Base-by-base conservation (phyloP, 2,329 filamentous ascomycete species). In the Nemania diffusa region DNA sequence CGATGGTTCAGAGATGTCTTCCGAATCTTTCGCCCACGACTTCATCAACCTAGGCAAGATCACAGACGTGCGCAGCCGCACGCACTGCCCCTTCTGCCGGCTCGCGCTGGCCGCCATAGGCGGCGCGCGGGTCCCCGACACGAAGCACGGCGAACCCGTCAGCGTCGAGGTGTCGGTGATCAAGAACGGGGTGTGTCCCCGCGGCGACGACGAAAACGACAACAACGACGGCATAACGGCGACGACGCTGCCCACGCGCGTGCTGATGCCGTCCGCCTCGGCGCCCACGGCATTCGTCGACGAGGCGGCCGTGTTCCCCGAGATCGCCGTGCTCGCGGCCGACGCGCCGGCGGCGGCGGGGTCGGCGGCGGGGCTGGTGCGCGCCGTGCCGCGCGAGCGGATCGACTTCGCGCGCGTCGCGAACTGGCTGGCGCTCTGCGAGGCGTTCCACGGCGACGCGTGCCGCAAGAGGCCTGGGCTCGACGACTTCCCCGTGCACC, bases 31-130 rank as follows among this genome's bases (percentile, higher is more conserved):
- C 22, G 51, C 32, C 17, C 57, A 51, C 29, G 15, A 37, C 32
- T 60, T 56, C 17, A 44, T 57, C 29, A 32, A 37, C n/a, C 51
- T 65, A 20, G 62, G 62, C 50, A 57, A 34, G 7, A 60, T 65
- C 62, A 22, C 42, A 7, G 50, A 60, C 20, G 57, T 65, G 6
- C 62, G 62, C 5, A 60, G 24, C n/a, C 42, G 57, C 1, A 46
- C 32, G 5, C 37, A 61, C 62, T 65, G 57, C 29, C 62, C 62
- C 42, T 65, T 65, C 62, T 65, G 62, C 51, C 62, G 62, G 3
- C 62, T 65, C 40, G 40, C 56, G 4, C 17, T 65, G 0, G 50
- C 29, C 13, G 62, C 62, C 29, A 50, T 65, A 3, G 62, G 62
- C 22, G 62, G 56, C 1, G 9, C 56, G 4, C 40, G 56, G 27